Base-by-base conservation (phyloP, 192 early-diverging fungal genomes). In the Umbelopsis sp. region DNA sequence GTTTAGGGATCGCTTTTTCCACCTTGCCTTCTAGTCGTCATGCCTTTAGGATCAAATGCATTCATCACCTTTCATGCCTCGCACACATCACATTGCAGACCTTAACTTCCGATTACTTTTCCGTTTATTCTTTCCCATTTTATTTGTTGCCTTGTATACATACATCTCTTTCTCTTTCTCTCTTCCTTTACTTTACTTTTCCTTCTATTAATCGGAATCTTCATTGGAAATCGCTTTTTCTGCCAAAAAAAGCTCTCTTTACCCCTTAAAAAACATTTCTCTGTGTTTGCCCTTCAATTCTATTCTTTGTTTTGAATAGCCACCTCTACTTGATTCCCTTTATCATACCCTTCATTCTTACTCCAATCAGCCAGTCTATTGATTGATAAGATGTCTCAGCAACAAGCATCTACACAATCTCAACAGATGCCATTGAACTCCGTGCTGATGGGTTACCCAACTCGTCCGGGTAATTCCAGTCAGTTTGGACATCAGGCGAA, bases 31-130 rank as follows among this genome's bases (percentile, higher is more conserved):
- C 37, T 41, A 41, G 5, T 41, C 37, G 7, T 41, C 37, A 41
- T 41, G 37, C 37, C 37, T 41, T 23, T 23, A 61, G 9, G 21
- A 25, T 22, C 12, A 33, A 30, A 27, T 37, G 33, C 55, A 61
- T 61, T 35, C 55, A 61, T 61, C 55, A 61, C 55, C 33, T 61
- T 61, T 58, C 53, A 58, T 58, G 55, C 55, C 55, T 16, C 53
- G 21, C 25, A 33, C 55, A 61, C 33, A 61, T 61, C 30, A 61
- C 25, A 61, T 61, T 61, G 55, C 55, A 61, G 53, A 15, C 55
- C 55, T 61, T 61, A 61, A 61, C 27, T 61, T 61, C 55, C 55
- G 55, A 61, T 61, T 61, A 27, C 15, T 61, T 16, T 35, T 27
- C 55, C 55, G 11, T 61, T 61, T 35, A 16, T 25, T 35, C 15